Base-by-base conservation (phyloP, 768 basidiomycete genomes). In the Naganishia friedmannii region DNA sequence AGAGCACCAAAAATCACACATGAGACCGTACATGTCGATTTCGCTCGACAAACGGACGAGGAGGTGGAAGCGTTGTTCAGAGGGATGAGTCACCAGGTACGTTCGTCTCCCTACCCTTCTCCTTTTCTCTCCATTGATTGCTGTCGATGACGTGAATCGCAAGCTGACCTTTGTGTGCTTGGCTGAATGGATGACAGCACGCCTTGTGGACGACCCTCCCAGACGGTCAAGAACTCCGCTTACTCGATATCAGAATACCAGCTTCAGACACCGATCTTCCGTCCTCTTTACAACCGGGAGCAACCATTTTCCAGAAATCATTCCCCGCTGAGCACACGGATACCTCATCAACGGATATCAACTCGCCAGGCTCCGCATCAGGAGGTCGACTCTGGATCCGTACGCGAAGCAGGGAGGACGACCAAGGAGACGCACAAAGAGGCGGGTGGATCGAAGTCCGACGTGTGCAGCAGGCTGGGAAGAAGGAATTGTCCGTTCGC, bases 31-130 rank as follows among this genome's bases (percentile, higher is more conserved):
- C 75, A 83, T 0, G 78, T 91, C 39, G 83, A 89, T 73, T 91
- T 90, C 74, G 68, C 74, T 0, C 81, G 76, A 1, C 86, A 87
- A 84, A 83, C 85, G 10, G 89, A 90, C 0, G 79, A 83, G 26
- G 79, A 83, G 15, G 84, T 92, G 29, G 83, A 84, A 8, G 81
- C 86, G 23, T 82, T 85, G 3, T 84, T 88, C 74, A 84, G 87
- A 34, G 91, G 87, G 0, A 86, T 92, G 48, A 83, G 84, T 10
- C 90, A 92, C 73, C 90, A 92, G 81, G 88, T 88, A 70, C 28
- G 76, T 88, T 69, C 28, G 76, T 65, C 19, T 28, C 29, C n/a
- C n/a, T 21, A 21, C 23, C 21, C 54, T 23, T 53, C 28, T 45
- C 32, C 32, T 8, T 42, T 68, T 46, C 6, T 48, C 29, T 51